Evolutionary conservation across 2,329 filamentous ascomycete genomes (phyloP).

Genomic region (Aspergillus chevalieri): DNA sequence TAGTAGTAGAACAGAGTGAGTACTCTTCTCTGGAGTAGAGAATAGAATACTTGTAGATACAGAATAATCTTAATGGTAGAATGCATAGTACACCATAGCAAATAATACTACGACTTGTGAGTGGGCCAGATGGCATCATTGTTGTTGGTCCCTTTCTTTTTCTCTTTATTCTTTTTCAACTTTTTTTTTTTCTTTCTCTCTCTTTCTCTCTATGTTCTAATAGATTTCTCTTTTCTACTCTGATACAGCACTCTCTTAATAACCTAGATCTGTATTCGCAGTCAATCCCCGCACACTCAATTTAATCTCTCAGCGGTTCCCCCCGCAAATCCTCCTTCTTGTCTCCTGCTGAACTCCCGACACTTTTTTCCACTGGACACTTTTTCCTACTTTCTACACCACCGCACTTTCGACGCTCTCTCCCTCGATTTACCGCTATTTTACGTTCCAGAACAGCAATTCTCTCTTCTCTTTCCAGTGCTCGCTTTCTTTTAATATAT

Average conservation of each 20-base stretch:
- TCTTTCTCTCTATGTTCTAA: not conserved
- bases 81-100: not conserved
- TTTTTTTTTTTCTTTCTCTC: not conserved
- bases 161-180: not conserved
- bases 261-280: not conserved
- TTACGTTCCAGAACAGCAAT: too few species aligned
- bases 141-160: not conserved
- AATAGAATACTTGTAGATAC: not conserved
- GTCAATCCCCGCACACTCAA: slow-evolving; percentile 1
- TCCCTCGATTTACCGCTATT: too few species aligned
- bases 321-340: not conserved
- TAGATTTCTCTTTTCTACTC: not conserved
- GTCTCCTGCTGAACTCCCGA: not conserved
- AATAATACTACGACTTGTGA: not conserved
- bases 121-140: not conserved
- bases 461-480: not conserved
- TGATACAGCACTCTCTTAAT: too few species aligned
- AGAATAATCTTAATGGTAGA: not conserved
- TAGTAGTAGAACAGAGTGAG: too few species aligned
- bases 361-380: not conserved
- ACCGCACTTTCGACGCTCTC: not conserved
- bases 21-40: too few species aligned
- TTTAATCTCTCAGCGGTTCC: slow-evolving; percentile 5
- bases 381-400: not conserved
- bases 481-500: not conserved